Conservation (phyloP, 2,329 filamentous ascomycete genomes). For the Cyphellophora europaea region DNA sequence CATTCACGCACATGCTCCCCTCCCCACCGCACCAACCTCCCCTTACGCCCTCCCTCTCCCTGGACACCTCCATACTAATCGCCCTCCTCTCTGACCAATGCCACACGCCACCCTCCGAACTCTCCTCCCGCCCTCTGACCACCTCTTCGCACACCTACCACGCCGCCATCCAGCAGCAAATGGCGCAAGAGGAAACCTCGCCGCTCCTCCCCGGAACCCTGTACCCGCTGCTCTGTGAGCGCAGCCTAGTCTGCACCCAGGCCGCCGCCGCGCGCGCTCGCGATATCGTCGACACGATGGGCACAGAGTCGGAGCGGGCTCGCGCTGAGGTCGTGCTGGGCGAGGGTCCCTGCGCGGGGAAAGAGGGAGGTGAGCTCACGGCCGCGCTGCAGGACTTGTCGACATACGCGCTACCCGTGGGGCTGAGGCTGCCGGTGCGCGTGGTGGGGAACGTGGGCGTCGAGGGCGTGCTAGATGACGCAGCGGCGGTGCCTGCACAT, state of each 20-base stretch:
- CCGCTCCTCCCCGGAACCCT: slow-evolving; percentile 52
- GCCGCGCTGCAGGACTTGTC: slow-evolving; percentile 21
- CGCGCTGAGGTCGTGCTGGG: slow-evolving; percentile 52
- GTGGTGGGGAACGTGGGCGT: slow-evolving; percentile 41
- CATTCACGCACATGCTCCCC: background rate
- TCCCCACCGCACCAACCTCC: slow-evolving; percentile 11
- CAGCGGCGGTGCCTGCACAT: too few species aligned
- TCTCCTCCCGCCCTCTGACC: slow-evolving; percentile 23
- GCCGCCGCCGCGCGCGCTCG: slow-evolving; percentile 58
- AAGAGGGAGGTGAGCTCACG: slow-evolving; percentile 37
- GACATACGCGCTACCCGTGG: slow-evolving; percentile 38
- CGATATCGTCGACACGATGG: slow-evolving; percentile 57
- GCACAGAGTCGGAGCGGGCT: slow-evolving; percentile 49
- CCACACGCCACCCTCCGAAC: slow-evolving; percentile 36
- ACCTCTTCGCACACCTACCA: slow-evolving; percentile 48
- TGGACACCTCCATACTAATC: slow-evolving; percentile 56
- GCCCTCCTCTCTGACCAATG: slow-evolving; percentile 67
- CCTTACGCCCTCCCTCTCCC: slow-evolving; percentile 35
- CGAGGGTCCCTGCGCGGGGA: slow-evolving; percentile 27
- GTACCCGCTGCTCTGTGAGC: slow-evolving; percentile 51
- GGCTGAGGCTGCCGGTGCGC: slow-evolving; percentile 53
- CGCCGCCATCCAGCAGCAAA: slow-evolving; percentile 51
- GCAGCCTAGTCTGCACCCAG: slow-evolving; percentile 54
- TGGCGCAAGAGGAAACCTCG: slow-evolving; percentile 53
- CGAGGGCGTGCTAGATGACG: too few species aligned